Base-by-base conservation (phyloP, 441 rosid genomes). In the Bocquillonia castaneifolia region DNA sequence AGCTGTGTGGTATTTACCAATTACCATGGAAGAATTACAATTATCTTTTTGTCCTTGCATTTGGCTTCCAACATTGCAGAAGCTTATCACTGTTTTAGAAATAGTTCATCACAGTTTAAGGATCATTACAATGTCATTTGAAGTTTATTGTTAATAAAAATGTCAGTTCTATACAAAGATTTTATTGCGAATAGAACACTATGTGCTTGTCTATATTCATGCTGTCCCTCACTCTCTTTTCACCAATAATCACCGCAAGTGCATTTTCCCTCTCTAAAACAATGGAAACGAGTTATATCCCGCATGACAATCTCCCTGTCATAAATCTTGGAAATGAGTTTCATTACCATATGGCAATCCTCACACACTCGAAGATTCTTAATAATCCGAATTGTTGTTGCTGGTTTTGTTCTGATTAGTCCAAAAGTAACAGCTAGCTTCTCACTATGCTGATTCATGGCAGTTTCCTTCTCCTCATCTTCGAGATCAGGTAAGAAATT, bases 331-430 rank as follows among this genome's bases (percentile, higher is more conserved):
- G 93, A 87, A 28, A 84, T 64, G 37, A 88, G 88, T 66, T 86
- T 89, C 59, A 91, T 86, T 23, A 81, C 90, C 36, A 70, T 44
- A 72, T 89, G 96, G 67, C 96, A 91, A 74, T 89, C 97, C 20
- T 75, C 86, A 63, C 92, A 88, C 13, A 86, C 84, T 75, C 91
- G 83, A 68, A 91, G 77, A 76, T 91, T 88, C 85, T 88, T 88
- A 56, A 86, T 80, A 0, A 91, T 76, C 32, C 80, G 63, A 36
- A 90, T 81, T 2, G 83, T 74, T 17, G 85, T 74, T 59, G 78
- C 72, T 2, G 79, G 70, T n/a, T 81, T 79, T 15, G 91, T 84
- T n/a, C 68, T 83, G n/a, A 85, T 62, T 10, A 88, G 82, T 84
- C 83, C 77, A 59, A 84, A 91, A 25, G 91, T 86, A 65, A 84